Conservation (phyloP, 495 filamentous ascomycete species). For the Lophiotrema nucula region DNA sequence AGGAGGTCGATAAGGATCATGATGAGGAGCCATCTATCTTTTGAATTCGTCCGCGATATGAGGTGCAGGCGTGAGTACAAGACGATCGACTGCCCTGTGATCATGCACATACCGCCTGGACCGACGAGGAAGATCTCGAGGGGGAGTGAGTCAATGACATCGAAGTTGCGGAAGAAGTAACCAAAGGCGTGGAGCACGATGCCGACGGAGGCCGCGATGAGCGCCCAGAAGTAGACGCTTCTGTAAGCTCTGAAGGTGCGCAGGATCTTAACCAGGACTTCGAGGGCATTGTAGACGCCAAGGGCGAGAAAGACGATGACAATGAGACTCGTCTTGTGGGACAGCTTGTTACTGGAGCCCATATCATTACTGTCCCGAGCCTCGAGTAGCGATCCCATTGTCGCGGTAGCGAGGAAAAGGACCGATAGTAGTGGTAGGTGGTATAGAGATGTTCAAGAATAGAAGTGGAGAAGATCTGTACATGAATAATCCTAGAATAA, state of each 20-base stretch:
- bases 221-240: constrained; percentile 17
- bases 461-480: too few species aligned
- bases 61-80: constrained; percentile 30
- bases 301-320: constrained; percentile 13
- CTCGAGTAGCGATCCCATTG: background rate
- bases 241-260: constrained; percentile 1
- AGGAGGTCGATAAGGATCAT: constrained; percentile 7
- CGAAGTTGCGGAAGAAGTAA: constrained; percentile 14
- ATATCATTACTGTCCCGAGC: background rate
- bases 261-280: constrained; percentile 19
- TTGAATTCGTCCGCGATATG: background rate
- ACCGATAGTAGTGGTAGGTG: background rate
- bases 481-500: too few species aligned
- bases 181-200: constrained; percentile 9
- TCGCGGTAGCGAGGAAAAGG: background rate
- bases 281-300: constrained; percentile 26
- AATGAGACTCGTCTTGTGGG: background rate
- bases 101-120: constrained; percentile 9
- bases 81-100: constrained; percentile 29
- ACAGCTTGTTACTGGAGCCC: background rate
- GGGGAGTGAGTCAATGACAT: background rate
- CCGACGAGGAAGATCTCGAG: background rate
- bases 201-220: constrained; percentile 9
- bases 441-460: too few species aligned
- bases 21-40: constrained; percentile 4